A percentile compares a stretch with the other conserved stretches of the same genome.
Conservation (phyloP, 345 rosid genomes). For the Moringa oleifera region DNA sequence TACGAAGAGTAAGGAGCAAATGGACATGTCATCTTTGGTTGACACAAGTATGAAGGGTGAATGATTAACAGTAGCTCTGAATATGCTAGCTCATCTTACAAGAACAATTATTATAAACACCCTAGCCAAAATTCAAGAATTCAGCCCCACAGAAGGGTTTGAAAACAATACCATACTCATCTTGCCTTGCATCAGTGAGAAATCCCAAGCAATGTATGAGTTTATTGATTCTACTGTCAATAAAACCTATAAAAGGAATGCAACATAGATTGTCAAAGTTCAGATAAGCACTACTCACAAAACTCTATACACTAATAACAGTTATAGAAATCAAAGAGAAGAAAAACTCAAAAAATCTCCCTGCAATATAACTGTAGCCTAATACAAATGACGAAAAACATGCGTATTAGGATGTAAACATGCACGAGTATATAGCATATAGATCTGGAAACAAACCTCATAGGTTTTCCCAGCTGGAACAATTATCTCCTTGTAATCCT, state of each 20-base stretch:
- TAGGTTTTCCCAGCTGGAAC: constrained; percentile 72
- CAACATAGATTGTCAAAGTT: not conserved
- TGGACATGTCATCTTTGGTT: not conserved
- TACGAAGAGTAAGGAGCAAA: not conserved
- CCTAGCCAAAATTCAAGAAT: not conserved
- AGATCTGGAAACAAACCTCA: constrained; percentile 48
- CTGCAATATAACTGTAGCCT: not conserved
- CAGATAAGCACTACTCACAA: not conserved
- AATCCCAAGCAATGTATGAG: constrained; percentile 98
- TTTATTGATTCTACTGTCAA: constrained; percentile 77
- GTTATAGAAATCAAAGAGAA: not conserved
- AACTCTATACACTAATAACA: not conserved
- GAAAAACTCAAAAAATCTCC: not conserved
- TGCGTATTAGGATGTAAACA: not conserved
- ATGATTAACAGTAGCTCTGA: not conserved
- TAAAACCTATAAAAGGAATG: constrained; percentile 45
- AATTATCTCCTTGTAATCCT: constrained; percentile 79
- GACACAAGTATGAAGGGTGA: not conserved
- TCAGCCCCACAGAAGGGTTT: no score
- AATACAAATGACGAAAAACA: not conserved
- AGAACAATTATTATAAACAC: not conserved
- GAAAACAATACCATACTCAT: constrained; percentile 56
- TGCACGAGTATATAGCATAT: not conserved
- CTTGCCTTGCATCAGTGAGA: constrained; percentile 77
- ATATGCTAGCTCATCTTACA: not conserved